Evolutionary conservation across 768 basidiomycete species (phyloP).

Genomic region (Suillus alpinus): DNA sequence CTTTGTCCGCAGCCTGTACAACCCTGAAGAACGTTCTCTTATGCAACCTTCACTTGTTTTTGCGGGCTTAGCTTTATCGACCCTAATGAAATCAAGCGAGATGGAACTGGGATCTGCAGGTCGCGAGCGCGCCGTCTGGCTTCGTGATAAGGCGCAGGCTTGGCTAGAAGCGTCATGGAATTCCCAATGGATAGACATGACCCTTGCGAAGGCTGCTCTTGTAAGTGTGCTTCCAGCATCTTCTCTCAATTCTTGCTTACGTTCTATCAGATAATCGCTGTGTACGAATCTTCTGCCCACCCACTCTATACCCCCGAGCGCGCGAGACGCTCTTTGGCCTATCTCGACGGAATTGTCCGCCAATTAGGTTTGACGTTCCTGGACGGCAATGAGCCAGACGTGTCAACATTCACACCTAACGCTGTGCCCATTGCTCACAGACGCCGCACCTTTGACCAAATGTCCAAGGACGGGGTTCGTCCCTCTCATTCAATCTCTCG

Average conservation of each 20-base stretch:
- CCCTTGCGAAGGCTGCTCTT: slow-evolving; percentile 70
- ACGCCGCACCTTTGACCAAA: slow-evolving; percentile 27
- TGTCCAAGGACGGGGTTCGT: slow-evolving; percentile 22
- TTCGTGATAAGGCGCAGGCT: slow-evolving; percentile 55
- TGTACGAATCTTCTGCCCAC: slow-evolving; percentile 76
- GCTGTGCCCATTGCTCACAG: slow-evolving; percentile 48
- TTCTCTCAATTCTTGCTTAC: slow-evolving; percentile 12
- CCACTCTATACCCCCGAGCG: slow-evolving; percentile 59
- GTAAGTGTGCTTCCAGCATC: slow-evolving; percentile 34
- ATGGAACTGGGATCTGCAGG: slow-evolving; percentile 54
- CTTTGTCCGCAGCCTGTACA: slow-evolving; percentile 50
- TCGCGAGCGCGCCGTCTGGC: slow-evolving; percentile 52
- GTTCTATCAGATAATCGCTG: slow-evolving; percentile 58
- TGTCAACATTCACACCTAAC: slow-evolving; percentile 47
- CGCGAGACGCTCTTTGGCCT: slow-evolving; percentile 48
- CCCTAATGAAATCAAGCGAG: slow-evolving; percentile 71
- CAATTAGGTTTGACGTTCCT: slow-evolving; percentile 50
- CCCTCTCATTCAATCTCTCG: slow-evolving; percentile 27
- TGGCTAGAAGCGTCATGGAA: slow-evolving; percentile 52
- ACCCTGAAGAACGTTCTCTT: slow-evolving; percentile 47
- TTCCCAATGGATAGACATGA: slow-evolving; percentile 54
- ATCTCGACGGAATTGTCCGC: slow-evolving; percentile 66
- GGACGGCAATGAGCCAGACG: slow-evolving; percentile 55
- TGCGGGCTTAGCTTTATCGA: slow-evolving; percentile 66
- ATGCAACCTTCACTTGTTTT: slow-evolving; percentile 74